Conservation (phyloP, 1,139 yeast species). For the Barnettozyma hawaiiensis region DNA sequence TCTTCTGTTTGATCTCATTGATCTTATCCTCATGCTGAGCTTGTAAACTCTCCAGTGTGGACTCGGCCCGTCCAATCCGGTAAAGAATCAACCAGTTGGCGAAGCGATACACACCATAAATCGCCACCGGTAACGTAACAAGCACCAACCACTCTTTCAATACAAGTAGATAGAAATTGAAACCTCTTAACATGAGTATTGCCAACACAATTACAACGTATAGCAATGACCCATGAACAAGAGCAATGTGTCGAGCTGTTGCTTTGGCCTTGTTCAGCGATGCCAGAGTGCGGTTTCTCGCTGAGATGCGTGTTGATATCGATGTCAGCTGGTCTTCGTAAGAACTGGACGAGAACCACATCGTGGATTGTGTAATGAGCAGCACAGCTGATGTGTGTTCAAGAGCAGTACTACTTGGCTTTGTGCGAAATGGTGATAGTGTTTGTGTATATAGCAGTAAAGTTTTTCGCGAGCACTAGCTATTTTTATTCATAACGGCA, state of each 20-base stretch:
- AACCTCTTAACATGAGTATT: slow-evolving; percentile 20
- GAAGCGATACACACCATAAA: background rate
- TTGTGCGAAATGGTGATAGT: too few relatives aligned
- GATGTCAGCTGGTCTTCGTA: slow-evolving; percentile 7
- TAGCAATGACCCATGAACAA: slow-evolving; percentile 30
- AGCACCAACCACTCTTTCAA: slow-evolving; percentile 1
- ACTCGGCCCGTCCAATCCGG: slow-evolving; percentile 21
- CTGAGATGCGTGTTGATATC: slow-evolving; percentile 37
- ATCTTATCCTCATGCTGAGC: slow-evolving; percentile 56
- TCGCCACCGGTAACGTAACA: slow-evolving; percentile 7
- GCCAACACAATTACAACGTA: slow-evolving; percentile 31
- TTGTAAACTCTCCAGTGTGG: slow-evolving; percentile 26
- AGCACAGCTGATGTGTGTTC: too few relatives aligned
- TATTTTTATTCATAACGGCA: too few relatives aligned
- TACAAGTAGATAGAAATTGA: slow-evolving; percentile 1
- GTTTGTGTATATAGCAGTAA: too few relatives aligned
- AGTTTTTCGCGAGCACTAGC: too few relatives aligned
- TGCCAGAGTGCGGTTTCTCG: slow-evolving; percentile 33
- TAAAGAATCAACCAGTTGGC: slow-evolving; percentile 5
- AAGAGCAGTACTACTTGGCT: too few relatives aligned
- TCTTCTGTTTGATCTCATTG: slow-evolving; percentile 68
- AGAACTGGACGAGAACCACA: slow-evolving; percentile 3
- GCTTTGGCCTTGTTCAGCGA: slow-evolving; percentile 24
- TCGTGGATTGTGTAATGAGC: background rate
- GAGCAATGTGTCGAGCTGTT: slow-evolving; percentile 23